Evolutionary conservation across 139 green algal species (phyloP), one percentile per base, ranked within the genome.

Genomic region (Desmodesmus armatus): DNA sequence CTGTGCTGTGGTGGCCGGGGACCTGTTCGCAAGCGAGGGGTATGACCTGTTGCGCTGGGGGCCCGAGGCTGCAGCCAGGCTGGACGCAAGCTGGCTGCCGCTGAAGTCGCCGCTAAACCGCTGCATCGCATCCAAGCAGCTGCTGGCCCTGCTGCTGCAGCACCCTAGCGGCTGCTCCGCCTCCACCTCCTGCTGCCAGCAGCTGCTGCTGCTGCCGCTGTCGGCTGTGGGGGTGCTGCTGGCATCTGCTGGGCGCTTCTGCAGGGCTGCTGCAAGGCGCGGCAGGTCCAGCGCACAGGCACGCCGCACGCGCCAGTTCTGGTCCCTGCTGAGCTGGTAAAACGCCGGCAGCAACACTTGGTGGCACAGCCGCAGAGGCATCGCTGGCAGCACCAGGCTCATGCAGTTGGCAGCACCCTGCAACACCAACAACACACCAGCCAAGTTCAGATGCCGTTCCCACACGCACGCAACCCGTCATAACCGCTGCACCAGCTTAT

Each of bases 301-400:
- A 6, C 82, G 71, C 5, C 82, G 55, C 29, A 87, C 82, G 13
- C 82, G 55, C 82, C 82, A 87, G 58, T 87, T 87, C 27, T 29
- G 69, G 60, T 87, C 82, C 3, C 71, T 40, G 41, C 58, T 83
- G 21, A 87, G 72, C 80, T 86, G 80, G 35, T 78, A 58, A 40
- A 86, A 86, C 21, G 58, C 80, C 11, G 80, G 80, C 25, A 86
- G 69, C 69, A 86, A 51, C 67, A 70, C 25, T 27, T 70, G n/a
- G 37, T 80, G 69, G 37, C 69, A 74, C 33, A 79, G 25, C n/a
- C 53, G 13, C 11, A 86, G 25, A 11, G 80, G 80, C 80, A 86
- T 55, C 5, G 27, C 33, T 27, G 43, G 40, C 33, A 69, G 69
- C 19, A 86, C 25, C 7, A 86, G 51, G 69, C 80, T 86, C 80